Base-by-base conservation (phyloP, 2,329 filamentous ascomycete genomes). In the Bipolaris sorokiniana region DNA sequence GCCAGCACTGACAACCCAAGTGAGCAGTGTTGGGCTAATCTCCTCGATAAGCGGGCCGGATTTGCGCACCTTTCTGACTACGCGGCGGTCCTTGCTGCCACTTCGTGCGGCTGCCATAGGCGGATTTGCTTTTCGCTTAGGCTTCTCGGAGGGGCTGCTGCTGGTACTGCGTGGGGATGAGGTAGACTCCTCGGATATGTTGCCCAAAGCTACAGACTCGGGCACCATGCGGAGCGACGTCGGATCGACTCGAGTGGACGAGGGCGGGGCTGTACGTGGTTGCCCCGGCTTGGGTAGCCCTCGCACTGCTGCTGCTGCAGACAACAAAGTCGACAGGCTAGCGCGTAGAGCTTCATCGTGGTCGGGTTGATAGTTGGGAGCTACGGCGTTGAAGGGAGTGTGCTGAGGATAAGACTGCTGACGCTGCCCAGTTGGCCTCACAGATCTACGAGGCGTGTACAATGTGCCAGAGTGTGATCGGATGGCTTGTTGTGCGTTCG, bases 291-390 rank as follows among this genome's bases (percentile, higher is more conserved):
- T 97, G 0, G 89, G 87, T 15, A 95, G 81, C 3, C 90, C 90
- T 41, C 95, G 86, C 1, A 94, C 95, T 0, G 94, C 95, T 3
- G 93, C 92, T 0, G 92, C 94, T 69, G 92, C 96, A n/a, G 94
- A 97, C 11, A 99, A 85, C 11, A 99, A 84, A 0, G 95, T 98
- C 0, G 92, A 97, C n/a, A 99, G 83, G 47, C 92, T 97, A 18
- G 95, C 92, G 33, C 95, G 88, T 10, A 99, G 83, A 1, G 92
- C 95, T 28, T 92, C 95, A 68, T 99, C 95, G 68, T 98, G 93
- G 67, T 98, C 92, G 46, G 91, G 88, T 66, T 92, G 91, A 67
- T 91, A 87, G 3, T 86, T 86, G 1, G 91, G 89, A 0, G 89
- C 88, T 72, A 91, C 85, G 73, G 90, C 86, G 74, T 88, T 90